A percentile compares a stretch with the other conserved stretches of the same genome.
Evolutionary conservation across 768 basidiomycete genomes (phyloP).

Genomic region (Holtermanniella nyarrowii): DNA sequence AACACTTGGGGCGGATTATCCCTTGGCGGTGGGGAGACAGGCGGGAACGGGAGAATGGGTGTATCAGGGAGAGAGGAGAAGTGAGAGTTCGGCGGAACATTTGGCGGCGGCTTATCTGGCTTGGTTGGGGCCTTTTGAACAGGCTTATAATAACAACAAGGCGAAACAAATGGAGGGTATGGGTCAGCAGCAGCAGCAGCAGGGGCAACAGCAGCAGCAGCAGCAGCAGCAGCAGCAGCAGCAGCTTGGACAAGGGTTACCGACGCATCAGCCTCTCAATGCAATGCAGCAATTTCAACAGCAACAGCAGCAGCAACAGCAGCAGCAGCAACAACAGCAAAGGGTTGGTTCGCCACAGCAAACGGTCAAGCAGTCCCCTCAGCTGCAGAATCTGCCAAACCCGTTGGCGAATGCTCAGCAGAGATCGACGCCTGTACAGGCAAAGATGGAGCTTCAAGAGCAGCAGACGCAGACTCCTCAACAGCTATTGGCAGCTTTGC

Average conservation of each 20-base stretch:
- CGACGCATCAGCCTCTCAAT: background rate
- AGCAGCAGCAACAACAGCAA: background rate
- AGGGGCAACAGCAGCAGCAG: background rate
- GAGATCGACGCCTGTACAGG: too few species aligned
- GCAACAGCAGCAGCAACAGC: background rate
- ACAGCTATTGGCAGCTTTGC: too few species aligned
- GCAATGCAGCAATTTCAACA: slow-evolving; percentile 2
- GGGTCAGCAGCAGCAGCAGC: background rate
- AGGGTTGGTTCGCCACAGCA: background rate
- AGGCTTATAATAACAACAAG: background rate
- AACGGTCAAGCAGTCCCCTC: slow-evolving; percentile 2
- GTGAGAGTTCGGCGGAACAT: background rate
- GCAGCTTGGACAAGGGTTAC: slow-evolving; percentile 4
- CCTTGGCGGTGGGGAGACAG: too few species aligned
- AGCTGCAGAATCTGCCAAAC: slow-evolving; percentile 14
- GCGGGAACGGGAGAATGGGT: too few species aligned
- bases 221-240: slow-evolving; percentile 11
- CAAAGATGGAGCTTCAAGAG: too few species aligned
- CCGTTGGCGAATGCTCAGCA: slow-evolving; percentile 6
- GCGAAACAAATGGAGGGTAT: background rate
- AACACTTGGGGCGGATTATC: too few species aligned
- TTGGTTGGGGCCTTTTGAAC: background rate
- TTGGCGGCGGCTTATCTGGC: background rate
- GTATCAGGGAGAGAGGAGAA: too few species aligned
- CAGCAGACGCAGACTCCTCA: too few species aligned